phyloP scores from a whole-genome alignment of 140 eudicot species.

The Bidens hawaiensis region DNA sequence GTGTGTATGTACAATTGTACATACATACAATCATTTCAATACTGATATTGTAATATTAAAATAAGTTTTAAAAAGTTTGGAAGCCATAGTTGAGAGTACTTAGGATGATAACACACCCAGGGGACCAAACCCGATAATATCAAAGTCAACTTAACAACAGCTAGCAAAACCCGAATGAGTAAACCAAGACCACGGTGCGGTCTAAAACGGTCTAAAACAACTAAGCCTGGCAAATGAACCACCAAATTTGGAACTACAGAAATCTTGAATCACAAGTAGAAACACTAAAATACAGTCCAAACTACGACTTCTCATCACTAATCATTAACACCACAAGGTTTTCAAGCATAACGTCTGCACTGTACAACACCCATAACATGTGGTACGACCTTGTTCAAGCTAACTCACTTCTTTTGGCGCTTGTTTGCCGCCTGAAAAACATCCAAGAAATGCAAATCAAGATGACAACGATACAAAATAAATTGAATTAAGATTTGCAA shows the following conservation, averaged over 20 bases:
- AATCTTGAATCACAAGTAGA: background rate
- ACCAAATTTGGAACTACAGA: background rate
- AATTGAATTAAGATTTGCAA: background rate
- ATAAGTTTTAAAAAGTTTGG: no score
- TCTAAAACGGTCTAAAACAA: background rate
- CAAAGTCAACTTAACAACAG: no score
- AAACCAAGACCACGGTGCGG: background rate
- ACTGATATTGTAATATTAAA: no score
- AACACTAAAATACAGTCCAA: constrained; percentile 1
- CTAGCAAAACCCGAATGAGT: background rate
- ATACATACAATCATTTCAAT: no score
- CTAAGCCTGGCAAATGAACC: background rate
- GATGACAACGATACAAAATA: background rate
- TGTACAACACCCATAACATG: constrained; percentile 25
- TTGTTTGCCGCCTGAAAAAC: constrained; percentile 23
- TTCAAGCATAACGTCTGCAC: constrained; percentile 11
- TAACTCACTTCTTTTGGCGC: constrained; percentile 30
- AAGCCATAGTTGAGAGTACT: no score
- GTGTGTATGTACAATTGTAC: no score
- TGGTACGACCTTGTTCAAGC: background rate
- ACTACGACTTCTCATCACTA: constrained; percentile 7
- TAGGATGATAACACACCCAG: no score
- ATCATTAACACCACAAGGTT: constrained; percentile 8
- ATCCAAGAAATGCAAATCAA: background rate
- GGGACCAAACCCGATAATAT: background rate